These are phyloP conservation scores for Trypanosomatidae sp. DNA, from an alignment of 208 protist species.

Conservation along the genomic window DNA sequence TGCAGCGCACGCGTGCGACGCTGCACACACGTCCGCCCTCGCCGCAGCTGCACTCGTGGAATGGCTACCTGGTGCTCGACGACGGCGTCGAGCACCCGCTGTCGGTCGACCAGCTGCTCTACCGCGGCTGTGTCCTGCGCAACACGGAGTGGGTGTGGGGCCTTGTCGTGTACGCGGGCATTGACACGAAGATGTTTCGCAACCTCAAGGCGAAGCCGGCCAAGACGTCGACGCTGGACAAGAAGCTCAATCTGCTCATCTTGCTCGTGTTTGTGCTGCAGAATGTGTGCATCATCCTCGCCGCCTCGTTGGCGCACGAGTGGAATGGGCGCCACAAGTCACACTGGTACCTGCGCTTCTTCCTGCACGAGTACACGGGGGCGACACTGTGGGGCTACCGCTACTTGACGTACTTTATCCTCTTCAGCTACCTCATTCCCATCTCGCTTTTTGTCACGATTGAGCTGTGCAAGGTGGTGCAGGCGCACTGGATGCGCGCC, in stretches of 20 bases:
- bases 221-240: slow-evolving; percentile 85
- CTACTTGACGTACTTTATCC: slow-evolving; percentile 85
- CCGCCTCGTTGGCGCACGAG: slow-evolving; percentile 44
- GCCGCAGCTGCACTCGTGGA: slow-evolving; percentile 64
- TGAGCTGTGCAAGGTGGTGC: slow-evolving; percentile 85
- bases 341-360: slow-evolving; percentile 58
- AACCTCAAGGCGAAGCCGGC: slow-evolving; percentile 76
- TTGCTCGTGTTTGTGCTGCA: slow-evolving; percentile 56
- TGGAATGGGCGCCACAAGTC: slow-evolving; percentile 35
- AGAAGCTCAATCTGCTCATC: slow-evolving; percentile 80
- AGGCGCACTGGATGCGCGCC: slow-evolving; percentile 78
- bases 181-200: slow-evolving; percentile 86
- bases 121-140: slow-evolving; percentile 78
- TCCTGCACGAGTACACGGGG: slow-evolving; percentile 21
- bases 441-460: slow-evolving; percentile 89
- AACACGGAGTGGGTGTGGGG: slow-evolving; percentile 91
- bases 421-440: slow-evolving; percentile 85
- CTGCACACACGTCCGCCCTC: slow-evolving; percentile 54
- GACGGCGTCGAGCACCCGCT: slow-evolving; percentile 38
- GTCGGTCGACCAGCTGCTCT: slow-evolving; percentile 78
- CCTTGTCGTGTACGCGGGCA: slow-evolving; percentile 87
- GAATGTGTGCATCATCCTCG: slow-evolving; percentile 53
- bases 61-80: slow-evolving; percentile 30
- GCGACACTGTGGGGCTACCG: slow-evolving; percentile 39
- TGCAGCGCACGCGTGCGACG: slow-evolving; percentile 8